These are phyloP conservation scores for Venturia effusa DNA, from an alignment of 2,329 filamentous ascomycete genomes.

Conservation along the genomic window DNA sequence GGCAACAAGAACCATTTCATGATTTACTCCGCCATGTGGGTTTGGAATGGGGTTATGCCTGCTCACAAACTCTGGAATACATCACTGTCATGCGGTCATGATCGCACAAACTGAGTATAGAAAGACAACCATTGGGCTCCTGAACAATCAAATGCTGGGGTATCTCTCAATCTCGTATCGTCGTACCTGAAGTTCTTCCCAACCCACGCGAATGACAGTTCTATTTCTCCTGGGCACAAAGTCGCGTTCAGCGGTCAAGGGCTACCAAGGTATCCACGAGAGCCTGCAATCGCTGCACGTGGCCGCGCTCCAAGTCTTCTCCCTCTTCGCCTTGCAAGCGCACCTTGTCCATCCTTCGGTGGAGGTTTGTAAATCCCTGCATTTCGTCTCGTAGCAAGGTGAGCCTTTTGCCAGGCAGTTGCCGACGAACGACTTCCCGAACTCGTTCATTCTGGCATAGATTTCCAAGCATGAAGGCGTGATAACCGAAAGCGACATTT, in stretches of 20 bases:
- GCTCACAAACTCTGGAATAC: no score
- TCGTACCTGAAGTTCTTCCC: background rate
- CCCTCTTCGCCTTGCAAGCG: constrained; percentile 37
- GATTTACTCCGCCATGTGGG: no score
- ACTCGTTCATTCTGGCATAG: constrained; percentile 48
- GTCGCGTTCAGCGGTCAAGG: background rate
- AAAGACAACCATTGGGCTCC: background rate
- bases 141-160: background rate
- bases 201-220: background rate
- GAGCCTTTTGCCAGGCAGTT: constrained; percentile 38
- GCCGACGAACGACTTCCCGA: constrained; percentile 15
- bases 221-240: background rate
- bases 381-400: constrained; percentile 44
- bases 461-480: constrained; percentile 75
- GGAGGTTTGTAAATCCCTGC: constrained; percentile 50
- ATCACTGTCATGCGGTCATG: no score
- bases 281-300: constrained; percentile 42
- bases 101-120: no score
- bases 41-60: no score
- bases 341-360: constrained; percentile 47
- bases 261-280: constrained; percentile 30
- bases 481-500: constrained; percentile 77
- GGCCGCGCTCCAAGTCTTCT: constrained; percentile 34
- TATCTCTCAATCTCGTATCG: background rate
- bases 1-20: no score